These are phyloP conservation scores for Endocladia muricata DNA, from an alignment of 31 red algal genomes.

Conservation along the genomic window DNA sequence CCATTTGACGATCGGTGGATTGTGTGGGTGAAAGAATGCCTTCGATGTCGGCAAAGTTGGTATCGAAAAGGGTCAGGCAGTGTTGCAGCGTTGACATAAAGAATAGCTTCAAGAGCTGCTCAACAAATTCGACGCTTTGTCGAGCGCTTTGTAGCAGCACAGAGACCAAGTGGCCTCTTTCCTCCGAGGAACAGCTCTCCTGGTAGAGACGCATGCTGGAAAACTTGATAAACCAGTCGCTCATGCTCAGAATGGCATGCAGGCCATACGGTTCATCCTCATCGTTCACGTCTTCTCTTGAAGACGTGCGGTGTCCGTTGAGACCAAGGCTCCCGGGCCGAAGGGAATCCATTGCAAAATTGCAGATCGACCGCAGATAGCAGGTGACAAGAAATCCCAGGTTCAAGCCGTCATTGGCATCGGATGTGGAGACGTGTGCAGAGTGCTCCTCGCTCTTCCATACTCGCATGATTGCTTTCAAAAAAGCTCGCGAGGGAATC, in stretches of 20 bases:
- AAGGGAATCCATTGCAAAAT: too few relatives aligned
- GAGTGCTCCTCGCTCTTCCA: not conserved
- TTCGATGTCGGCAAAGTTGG: not conserved
- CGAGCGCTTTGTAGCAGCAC: not conserved
- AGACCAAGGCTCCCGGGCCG: too few relatives aligned
- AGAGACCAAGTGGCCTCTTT: not conserved
- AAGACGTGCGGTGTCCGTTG: not conserved
- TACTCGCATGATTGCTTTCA: not conserved
- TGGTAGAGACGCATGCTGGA: not conserved
- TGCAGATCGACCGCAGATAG: not conserved
- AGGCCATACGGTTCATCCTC: not conserved
- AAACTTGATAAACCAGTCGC: slow-evolving; percentile 11
- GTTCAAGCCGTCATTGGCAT: not conserved
- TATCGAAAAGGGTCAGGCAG: not conserved
- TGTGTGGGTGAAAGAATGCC: not conserved
- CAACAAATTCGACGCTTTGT: not conserved
- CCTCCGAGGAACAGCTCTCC: not conserved
- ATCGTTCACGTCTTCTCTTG: not conserved
- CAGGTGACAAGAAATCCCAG: not conserved
- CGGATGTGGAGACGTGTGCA: not conserved
- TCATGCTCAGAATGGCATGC: not conserved
- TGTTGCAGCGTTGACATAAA: not conserved
- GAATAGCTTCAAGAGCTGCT: not conserved
- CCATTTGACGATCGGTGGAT: not conserved
- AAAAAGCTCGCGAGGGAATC: not conserved